These are phyloP conservation scores for Zygosaccharomyces bailii DNA, from an alignment of 805 yeast species.

Conservation along the genomic window DNA sequence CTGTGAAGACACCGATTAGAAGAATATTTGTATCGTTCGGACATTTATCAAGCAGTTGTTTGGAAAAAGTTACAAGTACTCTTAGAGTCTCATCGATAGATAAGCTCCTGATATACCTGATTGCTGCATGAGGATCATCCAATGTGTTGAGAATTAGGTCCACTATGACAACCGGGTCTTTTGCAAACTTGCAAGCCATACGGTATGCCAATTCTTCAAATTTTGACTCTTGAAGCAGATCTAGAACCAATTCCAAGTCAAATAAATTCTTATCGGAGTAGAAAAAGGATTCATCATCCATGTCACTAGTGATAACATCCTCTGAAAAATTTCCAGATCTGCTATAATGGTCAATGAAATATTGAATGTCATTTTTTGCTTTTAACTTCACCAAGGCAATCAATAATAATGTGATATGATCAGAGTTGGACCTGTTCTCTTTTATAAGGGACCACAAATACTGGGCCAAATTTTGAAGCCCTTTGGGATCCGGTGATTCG, in stretches of 20 bases:
- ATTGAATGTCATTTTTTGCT: conserved; percentile 51
- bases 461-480: conserved; percentile 51
- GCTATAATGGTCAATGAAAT: conserved; percentile 47
- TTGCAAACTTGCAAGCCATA: conserved; percentile 60
- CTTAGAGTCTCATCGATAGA: conserved; percentile 74
- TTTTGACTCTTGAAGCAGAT: conserved; percentile 68
- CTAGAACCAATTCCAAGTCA: conserved; percentile 64
- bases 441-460: conserved; percentile 62
- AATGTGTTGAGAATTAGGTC: conserved; percentile 69
- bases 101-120: conserved; percentile 63
- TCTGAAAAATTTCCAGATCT: conserved; percentile 29
- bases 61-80: conserved; percentile 64
- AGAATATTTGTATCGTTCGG: conserved; percentile 83
- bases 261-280: conserved; percentile 40
- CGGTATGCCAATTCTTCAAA: conserved; percentile 63
- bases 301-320: conserved; percentile 32
- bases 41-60: conserved; percentile 55
- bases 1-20: conserved; percentile 84
- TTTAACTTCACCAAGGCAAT: conserved; percentile 79
- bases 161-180: conserved; percentile 71
- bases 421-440: conserved; percentile 56
- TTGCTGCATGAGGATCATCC: conserved; percentile 53
- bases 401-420: conserved; percentile 75
- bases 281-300: conserved; percentile 38
- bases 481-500: conserved; percentile 32